phyloP scores from a whole-genome alignment of 2,329 filamentous ascomycete genomes.

The Penicillium sp. region DNA sequence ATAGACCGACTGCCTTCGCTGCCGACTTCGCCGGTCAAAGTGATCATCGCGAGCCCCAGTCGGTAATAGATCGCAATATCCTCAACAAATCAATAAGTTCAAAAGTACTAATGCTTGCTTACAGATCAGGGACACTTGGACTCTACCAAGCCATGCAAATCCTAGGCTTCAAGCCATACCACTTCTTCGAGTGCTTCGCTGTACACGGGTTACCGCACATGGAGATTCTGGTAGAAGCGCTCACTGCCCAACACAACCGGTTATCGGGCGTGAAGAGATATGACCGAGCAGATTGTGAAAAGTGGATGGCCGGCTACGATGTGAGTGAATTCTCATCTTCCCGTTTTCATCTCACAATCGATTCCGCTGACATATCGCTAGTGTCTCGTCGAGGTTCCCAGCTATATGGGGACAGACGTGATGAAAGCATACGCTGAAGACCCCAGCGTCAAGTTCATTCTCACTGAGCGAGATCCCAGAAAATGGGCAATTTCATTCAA shows the following conservation, averaged over 20 bases:
- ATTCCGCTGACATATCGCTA: not conserved
- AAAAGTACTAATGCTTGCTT: not conserved
- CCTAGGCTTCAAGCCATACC: slow-evolving; percentile 22
- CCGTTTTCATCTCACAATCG: too few species aligned
- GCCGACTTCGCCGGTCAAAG: slow-evolving; percentile 14
- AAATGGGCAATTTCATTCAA: slow-evolving; percentile 22
- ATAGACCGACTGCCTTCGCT: slow-evolving; percentile 18
- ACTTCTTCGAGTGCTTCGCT: slow-evolving; percentile 15
- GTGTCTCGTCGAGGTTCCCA: slow-evolving; percentile 22
- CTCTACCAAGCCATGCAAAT: slow-evolving; percentile 21
- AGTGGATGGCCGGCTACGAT: slow-evolving; percentile 19
- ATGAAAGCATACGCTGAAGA: slow-evolving; percentile 18
- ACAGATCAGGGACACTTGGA: slow-evolving; percentile 22
- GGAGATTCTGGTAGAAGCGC: slow-evolving; percentile 13
- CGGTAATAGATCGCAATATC: slow-evolving; percentile 10
- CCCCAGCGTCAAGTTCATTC: slow-evolving; percentile 24
- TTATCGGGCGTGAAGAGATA: slow-evolving; percentile 16
- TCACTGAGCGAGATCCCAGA: slow-evolving; percentile 19
- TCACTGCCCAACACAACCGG: slow-evolving; percentile 17
- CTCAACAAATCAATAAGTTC: too few species aligned
- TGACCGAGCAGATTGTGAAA: slow-evolving; percentile 13
- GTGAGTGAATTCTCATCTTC: too few species aligned
- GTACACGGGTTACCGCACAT: slow-evolving; percentile 12
- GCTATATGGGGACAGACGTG: slow-evolving; percentile 14
- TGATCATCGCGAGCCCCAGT: slow-evolving; percentile 22